phyloP scores from a whole-genome alignment of 345 rosid species.

The Pistacia vera region DNA sequence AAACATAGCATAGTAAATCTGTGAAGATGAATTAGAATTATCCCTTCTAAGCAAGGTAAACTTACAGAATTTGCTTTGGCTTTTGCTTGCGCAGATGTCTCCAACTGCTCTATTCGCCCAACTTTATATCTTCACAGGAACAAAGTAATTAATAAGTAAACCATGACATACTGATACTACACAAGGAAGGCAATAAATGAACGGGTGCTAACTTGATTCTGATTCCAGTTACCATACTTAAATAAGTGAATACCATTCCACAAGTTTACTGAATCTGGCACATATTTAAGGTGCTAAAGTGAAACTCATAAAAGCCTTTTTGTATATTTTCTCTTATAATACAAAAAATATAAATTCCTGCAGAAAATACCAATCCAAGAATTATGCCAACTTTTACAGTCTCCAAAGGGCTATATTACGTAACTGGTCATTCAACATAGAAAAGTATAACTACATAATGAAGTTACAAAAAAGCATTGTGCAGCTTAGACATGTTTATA shows the following conservation, averaged over 20 bases:
- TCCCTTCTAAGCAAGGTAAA: slow-evolving; percentile 18
- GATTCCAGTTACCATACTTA: slow-evolving; percentile 4
- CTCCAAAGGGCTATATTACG: slow-evolving; percentile 12
- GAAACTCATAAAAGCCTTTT: background rate
- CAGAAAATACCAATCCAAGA: background rate
- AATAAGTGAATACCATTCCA: slow-evolving; percentile 14
- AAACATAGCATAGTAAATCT: background rate
- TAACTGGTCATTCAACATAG: background rate
- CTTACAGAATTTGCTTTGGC: slow-evolving; percentile 79
- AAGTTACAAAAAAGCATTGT: background rate
- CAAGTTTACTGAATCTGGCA: slow-evolving; percentile 9
- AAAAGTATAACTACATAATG: background rate
- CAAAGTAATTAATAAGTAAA: slow-evolving; percentile 17
- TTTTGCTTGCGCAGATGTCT: slow-evolving; percentile 86
- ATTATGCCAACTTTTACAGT: background rate
- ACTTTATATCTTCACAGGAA: slow-evolving; percentile 73
- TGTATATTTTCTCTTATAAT: slow-evolving; percentile 2
- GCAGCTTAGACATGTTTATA: slow-evolving; percentile 7
- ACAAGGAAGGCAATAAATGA: slow-evolving; percentile 11
- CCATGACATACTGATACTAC: slow-evolving; percentile 9
- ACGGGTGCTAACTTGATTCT: slow-evolving; percentile 9
- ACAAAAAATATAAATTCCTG: background rate
- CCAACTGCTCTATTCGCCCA: slow-evolving; percentile 93
- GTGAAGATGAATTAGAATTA: slow-evolving; percentile 17
- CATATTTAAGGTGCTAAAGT: background rate